These are phyloP conservation scores for Crataegus laevigata DNA, from an alignment of 306 rosid genomes.

Conservation along the genomic window DNA sequence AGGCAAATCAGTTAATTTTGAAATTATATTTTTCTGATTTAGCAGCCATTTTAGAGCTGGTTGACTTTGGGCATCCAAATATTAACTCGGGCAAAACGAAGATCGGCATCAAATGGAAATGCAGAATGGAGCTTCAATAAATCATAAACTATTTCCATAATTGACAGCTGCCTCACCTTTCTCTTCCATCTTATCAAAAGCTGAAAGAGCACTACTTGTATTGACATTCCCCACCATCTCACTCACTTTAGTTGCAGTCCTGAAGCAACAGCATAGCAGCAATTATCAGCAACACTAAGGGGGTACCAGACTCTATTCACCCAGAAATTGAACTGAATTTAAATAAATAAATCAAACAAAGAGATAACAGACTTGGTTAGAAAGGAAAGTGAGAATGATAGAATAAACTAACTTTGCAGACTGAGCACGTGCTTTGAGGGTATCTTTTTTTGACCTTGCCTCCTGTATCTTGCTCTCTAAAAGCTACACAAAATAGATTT, in stretches of 20 bases:
- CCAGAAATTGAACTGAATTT: background rate
- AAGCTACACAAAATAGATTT: conserved; percentile 46
- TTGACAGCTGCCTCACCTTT: conserved; percentile 55
- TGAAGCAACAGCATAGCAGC: conserved; percentile 25
- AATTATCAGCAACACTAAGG: conserved; percentile 18
- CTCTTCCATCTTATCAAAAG: conserved; percentile 97
- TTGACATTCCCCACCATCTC: conserved; percentile 90
- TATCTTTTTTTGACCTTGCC: conserved; percentile 92
- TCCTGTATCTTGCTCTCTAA: conserved; percentile 94
- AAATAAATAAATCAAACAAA: background rate
- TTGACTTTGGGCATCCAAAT: background rate
- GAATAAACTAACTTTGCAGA: conserved; percentile 71
- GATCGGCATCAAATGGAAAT: background rate
- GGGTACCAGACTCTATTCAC: conserved; percentile 1
- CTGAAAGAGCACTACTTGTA: conserved; percentile 90
- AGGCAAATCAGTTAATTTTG: background rate
- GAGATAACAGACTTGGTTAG: conserved; percentile 11
- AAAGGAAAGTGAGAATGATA: conserved; percentile 9
- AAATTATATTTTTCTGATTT: background rate
- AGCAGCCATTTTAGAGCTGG: background rate
- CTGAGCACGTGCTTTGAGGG: conserved; percentile 91
- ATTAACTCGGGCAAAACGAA: background rate
- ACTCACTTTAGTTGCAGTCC: conserved; percentile 89
- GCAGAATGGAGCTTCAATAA: background rate
- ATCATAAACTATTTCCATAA: background rate